Evolutionary conservation across 1,284 basidiomycete genomes (phyloP), one percentile per base, ranked within the genome.

Genomic region (Cystobasidium pallidum): DNA sequence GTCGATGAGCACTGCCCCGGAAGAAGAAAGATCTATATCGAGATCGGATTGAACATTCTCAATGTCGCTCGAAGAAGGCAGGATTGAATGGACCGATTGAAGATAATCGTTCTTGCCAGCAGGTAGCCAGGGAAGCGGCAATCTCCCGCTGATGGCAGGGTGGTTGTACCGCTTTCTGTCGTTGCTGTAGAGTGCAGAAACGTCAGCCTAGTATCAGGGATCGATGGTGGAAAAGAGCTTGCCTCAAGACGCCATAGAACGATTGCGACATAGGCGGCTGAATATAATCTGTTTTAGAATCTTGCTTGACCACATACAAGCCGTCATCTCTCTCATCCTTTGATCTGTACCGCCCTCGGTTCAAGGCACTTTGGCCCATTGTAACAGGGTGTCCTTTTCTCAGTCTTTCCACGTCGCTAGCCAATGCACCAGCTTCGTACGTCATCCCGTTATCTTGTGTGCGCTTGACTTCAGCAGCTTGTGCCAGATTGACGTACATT

Each of bases 251-350:
- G 0, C 93, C 93, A 58, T 85, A 86, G 79, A 92, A 95, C 87
- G 91, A 94, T 78, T 91, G 91, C 13, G 90, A 88, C 91, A 96
- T 93, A 0, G 94, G 93, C 0, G 93, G 93, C 81, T 96, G 94
- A 0, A 91, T 92, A 88, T 92, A 96, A 82, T 96, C 92, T 15
- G 93, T 96, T 39, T 89, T 84, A 73, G 90, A 88, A 78, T 94
- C 92, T 78, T 79, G 75, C 30, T 77, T 77, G 2, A 81, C 94
- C 45, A 96, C 91, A 79, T 97, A 97, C 34, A 97, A 81, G 1
- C 91, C 94, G 76, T 96, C 94, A 78, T 96, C 94, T 79, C 94
- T 93, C 78, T 92, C 88, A n/a, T 71, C 68, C 21, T 47, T 47
- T 8, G 39, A 45, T 0, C 90, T 90, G 79, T 95, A 95, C 74